phyloP scores from a whole-genome alignment of 148 eudicot genomes.

The Heliosperma pusillum region DNA sequence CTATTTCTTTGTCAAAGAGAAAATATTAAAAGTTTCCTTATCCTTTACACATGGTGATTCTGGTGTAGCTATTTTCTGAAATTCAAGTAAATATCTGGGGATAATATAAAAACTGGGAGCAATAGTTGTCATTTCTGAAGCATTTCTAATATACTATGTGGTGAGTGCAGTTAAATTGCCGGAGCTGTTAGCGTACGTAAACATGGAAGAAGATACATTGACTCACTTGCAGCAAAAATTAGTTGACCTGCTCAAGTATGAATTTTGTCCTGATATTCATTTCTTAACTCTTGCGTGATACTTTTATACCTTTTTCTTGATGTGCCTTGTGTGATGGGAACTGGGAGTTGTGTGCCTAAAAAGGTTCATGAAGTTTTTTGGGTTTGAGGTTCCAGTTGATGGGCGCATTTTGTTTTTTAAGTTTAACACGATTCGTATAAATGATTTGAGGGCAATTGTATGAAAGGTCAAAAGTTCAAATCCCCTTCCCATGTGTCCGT shows the following conservation, averaged over 20 bases:
- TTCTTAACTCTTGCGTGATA: not conserved
- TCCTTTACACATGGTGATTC: not conserved
- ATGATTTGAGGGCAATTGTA: not conserved
- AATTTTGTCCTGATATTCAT: not conserved
- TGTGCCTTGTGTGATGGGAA: not conserved
- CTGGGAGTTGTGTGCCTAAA: not conserved
- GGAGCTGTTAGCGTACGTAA: conserved; percentile 56
- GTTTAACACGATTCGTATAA: not conserved
- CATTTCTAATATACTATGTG: conserved; percentile 8
- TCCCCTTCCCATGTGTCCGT: too few relatives aligned
- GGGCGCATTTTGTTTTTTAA: too few relatives aligned
- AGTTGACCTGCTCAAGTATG: conserved; percentile 75
- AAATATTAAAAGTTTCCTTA: not conserved
- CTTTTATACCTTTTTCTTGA: not conserved
- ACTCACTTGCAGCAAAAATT: conserved; percentile 65
- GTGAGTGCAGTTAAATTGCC: conserved; percentile 75
- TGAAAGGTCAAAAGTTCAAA: not conserved
- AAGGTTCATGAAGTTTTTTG: not conserved
- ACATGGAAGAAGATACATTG: conserved; percentile 69
- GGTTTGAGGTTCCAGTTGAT: not conserved
- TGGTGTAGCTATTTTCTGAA: not conserved
- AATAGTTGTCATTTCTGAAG: not conserved
- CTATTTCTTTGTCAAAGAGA: not conserved
- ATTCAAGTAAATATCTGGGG: not conserved
- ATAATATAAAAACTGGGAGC: not conserved